Evolutionary conservation across 2,329 filamentous ascomycete genomes (phyloP), one percentile per base, ranked within the genome.

Genomic region (Talaromyces sp.): DNA sequence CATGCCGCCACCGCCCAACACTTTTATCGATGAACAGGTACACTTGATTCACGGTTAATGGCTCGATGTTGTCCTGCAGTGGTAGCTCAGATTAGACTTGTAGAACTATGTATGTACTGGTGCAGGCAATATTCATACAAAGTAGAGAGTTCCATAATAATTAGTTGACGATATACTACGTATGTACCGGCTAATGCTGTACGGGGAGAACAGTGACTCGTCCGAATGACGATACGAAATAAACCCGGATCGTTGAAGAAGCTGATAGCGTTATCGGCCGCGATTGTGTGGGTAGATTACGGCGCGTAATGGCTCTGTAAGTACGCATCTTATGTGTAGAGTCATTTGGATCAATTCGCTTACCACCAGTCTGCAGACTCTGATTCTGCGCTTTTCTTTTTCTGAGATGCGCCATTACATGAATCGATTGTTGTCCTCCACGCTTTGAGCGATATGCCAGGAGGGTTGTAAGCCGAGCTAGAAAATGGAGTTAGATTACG

Each of bases 231-330:
- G 25, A 31, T 19, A 52, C 59, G 59, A 61, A 61, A 41, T 61
- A 52, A 61, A 52, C 19, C 45, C 59, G 59, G 59, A 33, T 52
- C 27, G 25, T 19, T 61, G 25, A 54, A 31, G 56, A 54, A 43
- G 56, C n/a, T 37, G 37, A 41, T 59, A 45, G 61, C 61, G 61
- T 56, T 57, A 57, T 63, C 61, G 61, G 61, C 61, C 61, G 45
- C 35, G 61, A 10, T 41, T 33, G 13, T 52, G 47, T 54, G 60
- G 60, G 47, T 41, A 45, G 47, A 50, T 60, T 59, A 50, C 45
- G 15, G 37, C 15, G 19, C 2, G 56, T 41, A 58, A 58, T 19
- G 15, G 19, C 56, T 15, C 1, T n/a, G 35, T 59, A 59, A 59
- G 17, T n/a, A 27, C 35, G 22, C 22, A 59, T 25, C 25, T 9